A percentile compares a stretch with the other conserved stretches of the same genome.
These are phyloP conservation scores for Aquilaria sinensis DNA, from an alignment of 345 rosid genomes.

Conservation along the genomic window DNA sequence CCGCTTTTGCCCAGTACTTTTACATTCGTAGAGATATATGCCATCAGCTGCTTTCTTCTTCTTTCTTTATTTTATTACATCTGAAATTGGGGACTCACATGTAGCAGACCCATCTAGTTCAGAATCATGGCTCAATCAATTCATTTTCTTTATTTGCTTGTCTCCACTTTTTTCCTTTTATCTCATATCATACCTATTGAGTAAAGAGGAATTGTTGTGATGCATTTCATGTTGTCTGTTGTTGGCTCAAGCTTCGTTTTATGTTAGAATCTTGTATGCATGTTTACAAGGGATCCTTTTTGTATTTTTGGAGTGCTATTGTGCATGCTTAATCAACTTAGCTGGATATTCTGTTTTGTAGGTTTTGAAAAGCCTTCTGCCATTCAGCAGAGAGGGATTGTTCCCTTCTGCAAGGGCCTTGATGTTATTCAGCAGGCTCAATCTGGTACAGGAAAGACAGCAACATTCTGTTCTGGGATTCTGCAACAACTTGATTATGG, in stretches of 20 bases:
- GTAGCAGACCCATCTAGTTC: not conserved
- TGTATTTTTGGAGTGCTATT: not conserved
- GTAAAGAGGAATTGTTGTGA: not conserved
- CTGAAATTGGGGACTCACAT: not conserved
- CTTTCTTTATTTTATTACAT: not conserved
- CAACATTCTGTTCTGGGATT: slow-evolving; percentile 79
- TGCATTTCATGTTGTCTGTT: not conserved
- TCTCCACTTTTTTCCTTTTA: not conserved
- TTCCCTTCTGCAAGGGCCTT: slow-evolving; percentile 70
- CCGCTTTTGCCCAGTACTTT: not conserved
- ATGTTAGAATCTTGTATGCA: too few species aligned
- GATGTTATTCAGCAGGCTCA: slow-evolving; percentile 87
- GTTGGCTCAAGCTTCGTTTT: not conserved
- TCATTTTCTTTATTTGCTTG: too few species aligned
- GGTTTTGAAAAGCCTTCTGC: slow-evolving; percentile 86
- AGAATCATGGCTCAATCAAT: too few species aligned
- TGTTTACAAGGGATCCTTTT: not conserved
- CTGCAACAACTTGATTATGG: slow-evolving; percentile 64
- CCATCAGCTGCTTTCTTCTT: too few species aligned
- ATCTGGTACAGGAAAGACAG: slow-evolving; percentile 80
- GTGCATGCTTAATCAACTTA: not conserved
- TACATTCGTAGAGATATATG: not conserved
- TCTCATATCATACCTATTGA: not conserved
- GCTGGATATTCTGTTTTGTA: slow-evolving; percentile 8
- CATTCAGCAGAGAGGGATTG: slow-evolving; percentile 80